Evolutionary conservation across 2,329 filamentous ascomycete genomes (phyloP).

Genomic region (Myrmaecium sp.): DNA sequence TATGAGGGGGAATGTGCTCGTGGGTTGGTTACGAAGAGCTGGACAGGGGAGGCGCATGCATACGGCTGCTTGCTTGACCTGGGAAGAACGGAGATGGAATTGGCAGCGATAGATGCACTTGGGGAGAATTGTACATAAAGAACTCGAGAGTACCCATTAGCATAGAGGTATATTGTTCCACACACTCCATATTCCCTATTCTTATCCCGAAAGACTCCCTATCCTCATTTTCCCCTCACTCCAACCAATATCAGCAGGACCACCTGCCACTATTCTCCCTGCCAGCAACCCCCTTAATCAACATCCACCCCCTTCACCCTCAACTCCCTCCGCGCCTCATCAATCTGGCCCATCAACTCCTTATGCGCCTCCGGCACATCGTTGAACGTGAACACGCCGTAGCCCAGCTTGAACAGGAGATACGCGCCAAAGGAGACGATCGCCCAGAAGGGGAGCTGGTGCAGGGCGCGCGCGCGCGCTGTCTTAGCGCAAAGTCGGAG

Average conservation of each 20-base stretch:
- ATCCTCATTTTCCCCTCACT: not conserved
- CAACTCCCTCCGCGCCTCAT: conserved; percentile 57
- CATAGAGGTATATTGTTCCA: no score
- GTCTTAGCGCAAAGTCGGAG: not conserved
- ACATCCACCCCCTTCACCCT: conserved; percentile 60
- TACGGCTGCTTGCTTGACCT: no score
- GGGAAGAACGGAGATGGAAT: no score
- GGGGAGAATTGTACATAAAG: no score
- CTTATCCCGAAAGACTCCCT: conserved; percentile 3
- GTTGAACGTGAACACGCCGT: conserved; percentile 90
- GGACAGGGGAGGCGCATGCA: no score
- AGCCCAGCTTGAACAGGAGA: conserved; percentile 80
- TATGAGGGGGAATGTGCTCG: no score
- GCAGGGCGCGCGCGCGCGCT: not conserved
- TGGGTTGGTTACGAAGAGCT: no score
- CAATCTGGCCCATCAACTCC: conserved; percentile 75
- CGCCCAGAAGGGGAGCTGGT: conserved; percentile 78
- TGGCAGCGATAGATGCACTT: no score
- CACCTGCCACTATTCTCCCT: no score
- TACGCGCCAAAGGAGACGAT: conserved; percentile 83
- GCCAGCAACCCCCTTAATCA: no score
- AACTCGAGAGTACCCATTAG: no score
- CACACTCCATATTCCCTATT: not conserved
- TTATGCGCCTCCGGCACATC: conserved; percentile 82
- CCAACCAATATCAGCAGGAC: conserved; percentile 2